These are phyloP conservation scores for Ziziphus jujuba DNA, from an alignment of 306 rosid genomes.

Conservation along the genomic window DNA sequence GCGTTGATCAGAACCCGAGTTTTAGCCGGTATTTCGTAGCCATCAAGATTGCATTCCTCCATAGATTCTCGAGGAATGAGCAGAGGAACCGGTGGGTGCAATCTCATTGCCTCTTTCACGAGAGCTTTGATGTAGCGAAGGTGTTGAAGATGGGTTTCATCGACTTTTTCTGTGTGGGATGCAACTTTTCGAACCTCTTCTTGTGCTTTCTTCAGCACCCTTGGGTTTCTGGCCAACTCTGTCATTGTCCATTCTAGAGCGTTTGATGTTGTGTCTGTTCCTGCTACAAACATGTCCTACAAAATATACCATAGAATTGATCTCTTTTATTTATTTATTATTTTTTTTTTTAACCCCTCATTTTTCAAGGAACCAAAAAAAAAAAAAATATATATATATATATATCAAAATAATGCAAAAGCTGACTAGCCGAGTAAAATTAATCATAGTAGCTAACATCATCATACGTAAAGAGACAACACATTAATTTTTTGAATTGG, in stretches of 20 bases:
- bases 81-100: slow-evolving; percentile 38
- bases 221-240: slow-evolving; percentile 25
- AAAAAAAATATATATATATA: too few species aligned
- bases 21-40: slow-evolving; percentile 31
- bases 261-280: slow-evolving; percentile 33
- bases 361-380: too few species aligned
- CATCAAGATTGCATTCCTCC: slow-evolving; percentile 27
- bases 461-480: too few species aligned
- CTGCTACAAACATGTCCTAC: slow-evolving; percentile 41
- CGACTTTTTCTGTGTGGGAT: slow-evolving; percentile 5
- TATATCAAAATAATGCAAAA: too few species aligned
- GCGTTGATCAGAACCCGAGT: slow-evolving; percentile 26
- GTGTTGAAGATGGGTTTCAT: slow-evolving; percentile 28
- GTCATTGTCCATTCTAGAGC: slow-evolving; percentile 33
- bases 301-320: neutral
- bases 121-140: slow-evolving; percentile 32
- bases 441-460: too few species aligned
- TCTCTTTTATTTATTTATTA: too few species aligned
- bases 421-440: too few species aligned
- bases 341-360: too few species aligned
- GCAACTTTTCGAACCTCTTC: slow-evolving; percentile 20
- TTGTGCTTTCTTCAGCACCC: slow-evolving; percentile 30
- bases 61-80: slow-evolving; percentile 46
- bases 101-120: slow-evolving; percentile 35
- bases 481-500: too few species aligned